A percentile compares a stretch with the other conserved stretches of the same genome.
Evolutionary conservation across 2,329 filamentous ascomycete genomes (phyloP).

Genomic region (Sodiomyces alkalinus): DNA sequence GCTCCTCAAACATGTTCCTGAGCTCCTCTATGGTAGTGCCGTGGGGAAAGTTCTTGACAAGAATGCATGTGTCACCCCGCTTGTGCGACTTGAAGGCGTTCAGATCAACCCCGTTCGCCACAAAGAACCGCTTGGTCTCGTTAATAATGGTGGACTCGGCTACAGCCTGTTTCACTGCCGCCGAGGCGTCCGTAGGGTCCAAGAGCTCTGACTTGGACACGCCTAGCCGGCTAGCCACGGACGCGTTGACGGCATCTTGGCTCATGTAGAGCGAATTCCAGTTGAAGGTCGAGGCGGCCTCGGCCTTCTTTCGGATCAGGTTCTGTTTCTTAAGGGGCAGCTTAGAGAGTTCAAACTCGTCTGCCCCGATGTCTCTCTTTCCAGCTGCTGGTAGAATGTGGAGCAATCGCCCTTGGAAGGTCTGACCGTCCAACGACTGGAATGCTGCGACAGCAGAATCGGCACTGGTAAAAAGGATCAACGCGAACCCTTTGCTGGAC

Average conservation of each 20-base stretch:
- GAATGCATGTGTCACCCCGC: constrained; percentile 71
- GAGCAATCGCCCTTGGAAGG: constrained; percentile 83
- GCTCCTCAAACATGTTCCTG: constrained; percentile 67
- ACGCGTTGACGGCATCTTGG: constrained; percentile 85
- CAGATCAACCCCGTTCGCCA: constrained; percentile 74
- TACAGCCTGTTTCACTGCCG: constrained; percentile 89
- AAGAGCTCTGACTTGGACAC: constrained; percentile 83
- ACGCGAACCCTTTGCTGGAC: constrained; percentile 77
- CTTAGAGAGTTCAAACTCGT: constrained; percentile 83
- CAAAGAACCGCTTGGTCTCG: constrained; percentile 88
- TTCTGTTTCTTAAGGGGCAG: constrained; percentile 90
- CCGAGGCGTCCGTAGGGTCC: constrained; percentile 89
- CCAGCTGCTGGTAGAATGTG: constrained; percentile 76
- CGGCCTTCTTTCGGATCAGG: constrained; percentile 69
- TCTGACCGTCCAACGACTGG: constrained; percentile 62
- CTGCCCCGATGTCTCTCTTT: constrained; percentile 67
- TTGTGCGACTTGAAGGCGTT: constrained; percentile 77
- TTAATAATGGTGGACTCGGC: constrained; percentile 94
- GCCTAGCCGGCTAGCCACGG: constrained; percentile 72
- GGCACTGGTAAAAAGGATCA: constrained; percentile 62
- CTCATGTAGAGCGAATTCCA: constrained; percentile 99
- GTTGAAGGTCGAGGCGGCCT: constrained; percentile 72
- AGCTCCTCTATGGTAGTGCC: constrained; percentile 69
- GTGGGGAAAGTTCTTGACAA: constrained; percentile 91
- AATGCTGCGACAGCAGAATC: constrained; percentile 67